phyloP scores from a whole-genome alignment of 1,284 basidiomycete species.

The Agroathelia rolfsii region DNA sequence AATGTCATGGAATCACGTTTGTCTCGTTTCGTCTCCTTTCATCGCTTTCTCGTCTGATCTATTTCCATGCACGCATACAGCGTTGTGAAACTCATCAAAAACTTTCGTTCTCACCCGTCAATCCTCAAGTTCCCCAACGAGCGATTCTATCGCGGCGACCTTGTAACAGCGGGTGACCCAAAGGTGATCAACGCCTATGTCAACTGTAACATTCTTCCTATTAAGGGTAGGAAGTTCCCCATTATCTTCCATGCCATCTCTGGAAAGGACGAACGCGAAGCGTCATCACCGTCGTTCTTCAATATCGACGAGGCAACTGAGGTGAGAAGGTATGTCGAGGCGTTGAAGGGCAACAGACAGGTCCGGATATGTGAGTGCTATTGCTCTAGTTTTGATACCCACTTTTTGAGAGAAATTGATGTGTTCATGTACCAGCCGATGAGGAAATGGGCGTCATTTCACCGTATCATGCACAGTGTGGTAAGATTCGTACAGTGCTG shows the following conservation, averaged over 20 bases:
- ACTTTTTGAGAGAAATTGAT: too few relatives aligned
- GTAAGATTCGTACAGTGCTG: constrained; percentile 33
- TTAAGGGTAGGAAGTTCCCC: constrained; percentile 25
- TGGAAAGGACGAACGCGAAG: constrained; percentile 33
- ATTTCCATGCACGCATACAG: constrained; percentile 18
- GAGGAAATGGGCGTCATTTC: constrained; percentile 44
- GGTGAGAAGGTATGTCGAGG: constrained; percentile 28
- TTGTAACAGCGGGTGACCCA: constrained; percentile 32
- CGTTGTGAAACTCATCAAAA: constrained; percentile 40
- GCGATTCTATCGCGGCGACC: constrained; percentile 41
- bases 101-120: constrained; percentile 46
- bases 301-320: constrained; percentile 34
- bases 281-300: constrained; percentile 36
- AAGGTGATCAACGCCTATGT: constrained; percentile 25
- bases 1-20: constrained; percentile 28
- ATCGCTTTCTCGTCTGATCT: background rate
- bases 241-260: constrained; percentile 36
- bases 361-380: constrained; percentile 22
- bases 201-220: constrained; percentile 22
- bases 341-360: constrained; percentile 19
- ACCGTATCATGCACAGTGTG: constrained; percentile 45
- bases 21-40: background rate
- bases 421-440: constrained; percentile 19
- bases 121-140: constrained; percentile 52
- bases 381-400: background rate